Conservation (phyloP, 1,139 yeast species). For the Yamadazyma dushanensis region DNA sequence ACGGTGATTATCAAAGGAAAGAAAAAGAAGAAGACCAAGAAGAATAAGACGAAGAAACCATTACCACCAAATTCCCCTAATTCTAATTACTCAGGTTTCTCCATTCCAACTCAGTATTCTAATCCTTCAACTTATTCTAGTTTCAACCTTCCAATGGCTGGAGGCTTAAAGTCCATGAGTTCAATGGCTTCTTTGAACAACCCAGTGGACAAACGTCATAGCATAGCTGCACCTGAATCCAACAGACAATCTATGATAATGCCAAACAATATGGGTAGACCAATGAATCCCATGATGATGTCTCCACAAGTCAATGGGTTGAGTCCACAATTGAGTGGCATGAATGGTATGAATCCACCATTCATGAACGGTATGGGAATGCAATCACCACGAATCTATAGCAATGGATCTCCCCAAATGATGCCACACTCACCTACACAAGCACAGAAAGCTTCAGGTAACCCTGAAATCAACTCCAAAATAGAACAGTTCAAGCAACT, state of each 20-base stretch:
- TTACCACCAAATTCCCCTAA: constrained; percentile 3
- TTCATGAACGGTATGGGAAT: constrained; percentile 5
- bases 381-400: constrained; percentile 1
- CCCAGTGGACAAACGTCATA: constrained; percentile 19
- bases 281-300: constrained; percentile 10
- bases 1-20: constrained; percentile 5
- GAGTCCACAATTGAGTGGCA: background rate
- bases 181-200: background rate
- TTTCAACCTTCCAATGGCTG: constrained; percentile 1
- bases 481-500: constrained; percentile 38
- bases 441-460: background rate
- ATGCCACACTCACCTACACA: constrained; percentile 1
- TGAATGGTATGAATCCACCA: constrained; percentile 1
- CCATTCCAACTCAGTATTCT: constrained; percentile 1
- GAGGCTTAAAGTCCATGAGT: constrained; percentile 1
- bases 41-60: constrained; percentile 7
- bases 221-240: constrained; percentile 20
- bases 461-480: constrained; percentile 28
- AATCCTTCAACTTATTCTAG: constrained; percentile 1
- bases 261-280: constrained; percentile 14
- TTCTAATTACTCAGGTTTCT: constrained; percentile 3
- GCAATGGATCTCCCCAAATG: constrained; percentile 1
- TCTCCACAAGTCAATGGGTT: constrained; percentile 4
- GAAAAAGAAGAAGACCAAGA: constrained; percentile 9
- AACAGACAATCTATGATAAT: constrained; percentile 23